Evolutionary conservation across 306 rosid species (phyloP).

Genomic region (Lablab purpureus): DNA sequence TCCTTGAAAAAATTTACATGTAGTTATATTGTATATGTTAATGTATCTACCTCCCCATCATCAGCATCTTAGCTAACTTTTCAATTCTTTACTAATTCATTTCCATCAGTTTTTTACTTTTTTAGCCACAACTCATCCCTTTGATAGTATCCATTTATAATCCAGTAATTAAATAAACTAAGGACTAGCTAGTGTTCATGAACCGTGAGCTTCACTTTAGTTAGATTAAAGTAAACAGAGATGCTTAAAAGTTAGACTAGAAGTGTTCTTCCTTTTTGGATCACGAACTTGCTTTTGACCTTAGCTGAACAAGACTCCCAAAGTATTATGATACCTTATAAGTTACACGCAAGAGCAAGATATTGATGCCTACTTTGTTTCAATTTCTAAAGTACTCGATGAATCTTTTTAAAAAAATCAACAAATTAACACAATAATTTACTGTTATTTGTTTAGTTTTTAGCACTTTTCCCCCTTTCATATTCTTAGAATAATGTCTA

Average conservation of each 20-base stretch:
- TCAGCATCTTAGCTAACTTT: neutral
- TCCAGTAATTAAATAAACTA: neutral
- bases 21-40: neutral
- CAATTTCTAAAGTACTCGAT: too few species aligned
- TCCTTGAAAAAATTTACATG: neutral
- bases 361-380: neutral
- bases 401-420: too few species aligned
- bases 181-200: neutral
- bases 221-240: neutral
- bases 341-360: neutral
- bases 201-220: neutral
- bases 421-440: neutral
- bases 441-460: too few species aligned
- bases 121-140: neutral
- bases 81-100: neutral
- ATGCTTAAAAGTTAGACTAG: neutral
- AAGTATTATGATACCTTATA: neutral
- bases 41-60: neutral
- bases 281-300: neutral
- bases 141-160: neutral
- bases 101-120: slow-evolving; percentile 7
- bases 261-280: slow-evolving; percentile 5
- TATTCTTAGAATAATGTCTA: neutral
- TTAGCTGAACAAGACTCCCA: neutral
- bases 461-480: too few species aligned